Base-by-base conservation (phyloP, 345 rosid species). In the Ailanthus altissimus region DNA sequence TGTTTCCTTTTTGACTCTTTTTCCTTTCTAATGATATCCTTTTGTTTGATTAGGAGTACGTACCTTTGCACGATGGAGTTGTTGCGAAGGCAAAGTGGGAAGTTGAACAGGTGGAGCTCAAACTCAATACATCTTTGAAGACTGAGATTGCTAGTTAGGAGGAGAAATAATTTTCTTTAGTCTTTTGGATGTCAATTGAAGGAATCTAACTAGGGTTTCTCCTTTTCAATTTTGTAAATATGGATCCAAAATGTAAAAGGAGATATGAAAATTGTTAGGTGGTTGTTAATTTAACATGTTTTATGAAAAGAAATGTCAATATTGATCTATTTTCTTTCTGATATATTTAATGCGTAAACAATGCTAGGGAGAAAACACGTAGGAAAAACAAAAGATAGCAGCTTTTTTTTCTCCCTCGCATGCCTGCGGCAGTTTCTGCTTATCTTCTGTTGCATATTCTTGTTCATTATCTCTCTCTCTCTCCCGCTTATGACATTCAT, bases 21-120 rank as follows among this genome's bases (percentile, higher is more conserved):
- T 14, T 28, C 10, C 50, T 5, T 56, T 25, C 7, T 9, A 45
- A 18, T 12, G 25, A 15, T 8, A 14, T 10, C 59, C 58, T 65
- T 38, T 64, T 42, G 59, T 68, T 64, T 45, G 60, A 38, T 23
- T 50, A 90, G 94, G 92, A 86, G 2, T 90, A 90, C 75, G 90
- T 87, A 83, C 94, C 92, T 42, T 18, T 79, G 77, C 89, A 87
- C 77, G 89, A 87, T 67, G 87, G 84, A 75, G 87, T 79, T 40
- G 78, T 78, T n/a, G 83, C 86, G 1, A 79, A 84, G 86, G 85
- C 80, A 1, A 85, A 71, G 73, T 90, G 94, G 94, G 91, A 90
- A 69, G 85, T 79, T 16, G 94, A 82, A n/a, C 93, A 85, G 79
- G 80, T 87, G 61, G 94, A 82, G 81, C 66, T 88, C 63, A 88